phyloP scores from a whole-genome alignment of 345 rosid species.

The Ceriops tagal region DNA sequence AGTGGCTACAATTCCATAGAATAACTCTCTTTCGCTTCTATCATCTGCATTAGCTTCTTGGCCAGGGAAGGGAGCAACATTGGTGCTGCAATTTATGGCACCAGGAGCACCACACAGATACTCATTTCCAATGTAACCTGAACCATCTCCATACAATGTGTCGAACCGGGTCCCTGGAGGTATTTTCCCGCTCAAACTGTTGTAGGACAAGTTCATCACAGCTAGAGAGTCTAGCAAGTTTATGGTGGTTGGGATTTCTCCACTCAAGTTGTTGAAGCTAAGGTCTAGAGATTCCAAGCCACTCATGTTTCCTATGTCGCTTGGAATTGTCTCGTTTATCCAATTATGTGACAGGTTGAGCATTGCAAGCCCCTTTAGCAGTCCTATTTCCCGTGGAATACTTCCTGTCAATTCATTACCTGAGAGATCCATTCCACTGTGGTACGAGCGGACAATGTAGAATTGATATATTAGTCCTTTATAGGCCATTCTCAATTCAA shows the following conservation, averaged over 20 bases:
- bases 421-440: conserved; percentile 17
- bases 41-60: not conserved
- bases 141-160: conserved; percentile 23
- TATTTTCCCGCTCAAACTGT: conserved; percentile 21
- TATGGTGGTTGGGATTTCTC: conserved; percentile 11
- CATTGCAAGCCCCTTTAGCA: conserved; percentile 10
- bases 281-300: conserved; percentile 22
- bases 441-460: conserved; percentile 2
- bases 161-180: conserved; percentile 22
- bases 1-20: not conserved
- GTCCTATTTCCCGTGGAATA: conserved; percentile 13
- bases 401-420: conserved; percentile 7
- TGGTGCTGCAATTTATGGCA: conserved; percentile 5
- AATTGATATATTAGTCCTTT: conserved; percentile 8
- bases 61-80: not conserved
- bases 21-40: not conserved
- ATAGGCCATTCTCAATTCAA: conserved; percentile 7
- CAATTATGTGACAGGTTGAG: conserved; percentile 16
- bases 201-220: conserved; percentile 12
- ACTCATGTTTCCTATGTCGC: conserved; percentile 12
- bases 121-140: conserved; percentile 15
- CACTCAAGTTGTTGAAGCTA: conserved; percentile 18
- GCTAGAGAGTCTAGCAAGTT: conserved; percentile 14
- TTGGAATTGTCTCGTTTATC: conserved; percentile 9
- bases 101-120: conserved; percentile 21